Percentiles rank a stretch among this genome's conserved stretches.
Conservation (phyloP, 495 filamentous ascomycete genomes). For the Podospora pseudopauciseta region DNA sequence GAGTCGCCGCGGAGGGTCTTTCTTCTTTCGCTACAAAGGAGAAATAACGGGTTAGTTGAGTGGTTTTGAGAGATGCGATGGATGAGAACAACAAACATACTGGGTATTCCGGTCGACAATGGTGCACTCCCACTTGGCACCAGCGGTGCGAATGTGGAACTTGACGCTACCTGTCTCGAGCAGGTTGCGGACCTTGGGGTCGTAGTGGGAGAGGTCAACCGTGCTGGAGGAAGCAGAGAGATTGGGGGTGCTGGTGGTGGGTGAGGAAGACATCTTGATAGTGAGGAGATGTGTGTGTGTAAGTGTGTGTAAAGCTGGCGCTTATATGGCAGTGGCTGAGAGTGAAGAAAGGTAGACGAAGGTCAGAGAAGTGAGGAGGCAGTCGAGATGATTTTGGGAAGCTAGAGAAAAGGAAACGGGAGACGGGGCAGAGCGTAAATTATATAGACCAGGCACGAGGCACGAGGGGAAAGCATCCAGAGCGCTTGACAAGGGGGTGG, state of each 20-base stretch:
- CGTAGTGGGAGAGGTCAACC: conserved; percentile 13
- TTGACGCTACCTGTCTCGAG: conserved; percentile 36
- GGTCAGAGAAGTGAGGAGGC: not conserved
- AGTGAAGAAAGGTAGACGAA: not conserved
- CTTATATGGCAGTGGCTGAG: not conserved
- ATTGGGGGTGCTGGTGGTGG: not conserved
- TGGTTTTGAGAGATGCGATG: too few species aligned
- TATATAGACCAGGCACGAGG: conserved; percentile 5
- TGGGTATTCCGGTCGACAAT: conserved; percentile 41
- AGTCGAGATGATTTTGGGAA: conserved; percentile 1
- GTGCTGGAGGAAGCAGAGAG: conserved; percentile 8
- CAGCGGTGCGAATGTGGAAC: conserved; percentile 44
- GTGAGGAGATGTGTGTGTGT: not conserved
- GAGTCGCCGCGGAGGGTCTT: conserved; percentile 23
- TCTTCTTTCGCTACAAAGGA: conserved; percentile 34
- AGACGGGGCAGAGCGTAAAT: conserved; percentile 1
- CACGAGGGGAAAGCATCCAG: not conserved
- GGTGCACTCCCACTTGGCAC: conserved; percentile 39
- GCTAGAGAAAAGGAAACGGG: not conserved
- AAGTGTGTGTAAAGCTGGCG: not conserved
- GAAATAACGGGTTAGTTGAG: too few species aligned
- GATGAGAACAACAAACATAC: conserved; percentile 26
- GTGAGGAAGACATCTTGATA: conserved; percentile 12
- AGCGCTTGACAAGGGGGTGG: conserved; percentile 11
- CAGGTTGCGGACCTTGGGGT: conserved; percentile 29